A percentile compares a stretch with the other conserved stretches of the same genome.
Evolutionary conservation across 495 filamentous ascomycete species (phyloP).

Genomic region (Neurospora africana): DNA sequence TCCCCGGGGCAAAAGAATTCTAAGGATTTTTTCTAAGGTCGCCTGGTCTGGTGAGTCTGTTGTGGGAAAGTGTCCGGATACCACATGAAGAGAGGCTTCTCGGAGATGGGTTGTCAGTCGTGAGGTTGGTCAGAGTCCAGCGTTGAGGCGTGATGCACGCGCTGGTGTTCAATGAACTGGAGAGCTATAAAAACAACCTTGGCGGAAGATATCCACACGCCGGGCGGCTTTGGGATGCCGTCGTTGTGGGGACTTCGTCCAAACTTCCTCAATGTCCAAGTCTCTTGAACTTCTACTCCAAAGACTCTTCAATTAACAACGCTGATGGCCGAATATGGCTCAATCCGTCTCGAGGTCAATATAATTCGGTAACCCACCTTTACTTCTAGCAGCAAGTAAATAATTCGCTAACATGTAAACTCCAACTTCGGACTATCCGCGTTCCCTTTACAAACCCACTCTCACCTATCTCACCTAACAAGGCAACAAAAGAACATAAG

Average conservation of each 20-base stretch:
- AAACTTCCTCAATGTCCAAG: not conserved
- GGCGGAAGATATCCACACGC: not conserved
- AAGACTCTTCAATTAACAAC: not conserved
- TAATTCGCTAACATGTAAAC: not conserved
- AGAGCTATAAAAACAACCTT: not conserved
- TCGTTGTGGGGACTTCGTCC: not conserved
- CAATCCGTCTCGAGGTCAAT: not conserved
- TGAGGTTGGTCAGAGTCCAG: not conserved
- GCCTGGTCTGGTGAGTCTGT: not conserved
- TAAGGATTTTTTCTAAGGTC: not conserved
- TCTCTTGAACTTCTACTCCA: not conserved
- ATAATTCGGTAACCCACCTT: not conserved
- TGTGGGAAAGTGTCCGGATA: not conserved
- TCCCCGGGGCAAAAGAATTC: not conserved
- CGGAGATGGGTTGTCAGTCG: not conserved
- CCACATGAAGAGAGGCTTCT: not conserved
- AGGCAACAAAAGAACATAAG: not conserved
- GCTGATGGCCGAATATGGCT: not conserved
- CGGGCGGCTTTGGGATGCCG: not conserved
- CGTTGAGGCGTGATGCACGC: not conserved
- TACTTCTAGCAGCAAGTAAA: not conserved
- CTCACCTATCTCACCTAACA: not conserved
- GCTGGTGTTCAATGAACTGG: not conserved
- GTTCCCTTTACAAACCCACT: not conserved
- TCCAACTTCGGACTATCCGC: not conserved